Evolutionary conservation across 1,284 basidiomycete species (phyloP).

Genomic region (Cryptococcus jaspeensis): DNA sequence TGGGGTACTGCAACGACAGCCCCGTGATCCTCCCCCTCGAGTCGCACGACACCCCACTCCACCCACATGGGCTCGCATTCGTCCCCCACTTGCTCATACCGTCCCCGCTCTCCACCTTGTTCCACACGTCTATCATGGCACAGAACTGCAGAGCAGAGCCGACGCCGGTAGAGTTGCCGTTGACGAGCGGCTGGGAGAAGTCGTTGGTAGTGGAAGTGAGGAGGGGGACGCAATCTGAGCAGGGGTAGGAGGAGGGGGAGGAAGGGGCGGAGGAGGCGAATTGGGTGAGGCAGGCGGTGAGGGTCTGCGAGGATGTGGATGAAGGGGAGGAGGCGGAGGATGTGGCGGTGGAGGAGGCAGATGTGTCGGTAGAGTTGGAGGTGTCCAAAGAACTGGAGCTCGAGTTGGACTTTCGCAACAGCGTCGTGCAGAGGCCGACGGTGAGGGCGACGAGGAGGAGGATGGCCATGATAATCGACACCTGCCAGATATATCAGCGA

Average conservation of each 20-base stretch:
- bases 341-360: slow-evolving; percentile 3
- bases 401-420: slow-evolving; percentile 21
- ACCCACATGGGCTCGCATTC: slow-evolving; percentile 40
- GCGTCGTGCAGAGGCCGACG: slow-evolving; percentile 35
- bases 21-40: slow-evolving; percentile 25
- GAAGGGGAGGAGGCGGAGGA: slow-evolving; percentile 15
- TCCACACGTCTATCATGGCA: slow-evolving; percentile 41
- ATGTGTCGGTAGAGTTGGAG: slow-evolving; percentile 1
- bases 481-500: slow-evolving; percentile 13
- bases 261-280: slow-evolving; percentile 32
- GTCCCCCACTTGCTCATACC: slow-evolving; percentile 30
- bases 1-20: slow-evolving; percentile 38
- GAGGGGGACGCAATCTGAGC: slow-evolving; percentile 39
- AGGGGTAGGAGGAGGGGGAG: slow-evolving; percentile 35
- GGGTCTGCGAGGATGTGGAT: slow-evolving; percentile 26
- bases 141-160: slow-evolving; percentile 51
- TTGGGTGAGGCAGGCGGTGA: slow-evolving; percentile 36
- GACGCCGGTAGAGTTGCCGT: slow-evolving; percentile 38
- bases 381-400: neutral
- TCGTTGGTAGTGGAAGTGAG: slow-evolving; percentile 41
- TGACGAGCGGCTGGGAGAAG: slow-evolving; percentile 22
- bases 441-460: slow-evolving; percentile 29
- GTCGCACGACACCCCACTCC: slow-evolving; percentile 48
- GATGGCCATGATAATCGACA: slow-evolving; percentile 24
- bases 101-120: slow-evolving; percentile 10